phyloP scores from a whole-genome alignment of 2,329 filamentous ascomycete genomes.

The Penicillium expansum region DNA sequence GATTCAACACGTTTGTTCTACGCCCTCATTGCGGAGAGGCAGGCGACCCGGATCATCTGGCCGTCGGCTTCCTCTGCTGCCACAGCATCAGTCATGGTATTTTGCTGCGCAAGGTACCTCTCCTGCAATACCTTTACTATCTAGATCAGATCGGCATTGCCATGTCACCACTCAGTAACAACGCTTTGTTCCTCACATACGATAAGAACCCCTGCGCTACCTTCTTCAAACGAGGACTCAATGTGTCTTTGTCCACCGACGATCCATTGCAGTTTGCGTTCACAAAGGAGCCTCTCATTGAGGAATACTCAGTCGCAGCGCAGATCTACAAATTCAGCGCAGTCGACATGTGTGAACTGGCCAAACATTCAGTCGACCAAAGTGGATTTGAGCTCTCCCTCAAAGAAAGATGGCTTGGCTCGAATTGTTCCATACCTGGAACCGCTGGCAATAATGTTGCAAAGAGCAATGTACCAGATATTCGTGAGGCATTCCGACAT shows the following conservation, averaged over 20 bases:
- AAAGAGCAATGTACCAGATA: constrained; percentile 94
- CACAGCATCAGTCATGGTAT: constrained; percentile 97
- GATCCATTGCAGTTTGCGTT: constrained; percentile 97
- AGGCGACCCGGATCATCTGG: constrained; percentile 93
- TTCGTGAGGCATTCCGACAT: constrained; percentile 83
- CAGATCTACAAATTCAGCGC: constrained; percentile 98
- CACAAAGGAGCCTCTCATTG: constrained; percentile 95
- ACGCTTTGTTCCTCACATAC: constrained; percentile 92
- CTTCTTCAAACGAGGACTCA: constrained; percentile 92
- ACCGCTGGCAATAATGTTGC: constrained; percentile 85
- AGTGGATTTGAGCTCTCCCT: constrained; percentile 87
- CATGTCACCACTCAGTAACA: constrained; percentile 99
- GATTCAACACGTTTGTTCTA: constrained; percentile 93
- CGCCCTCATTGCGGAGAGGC: constrained; percentile 95
- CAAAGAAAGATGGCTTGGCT: constrained; percentile 89
- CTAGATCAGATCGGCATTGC: constrained; percentile 97
- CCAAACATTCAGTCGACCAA: constrained; percentile 92
- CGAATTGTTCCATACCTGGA: constrained; percentile 72
- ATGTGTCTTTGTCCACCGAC: constrained; percentile 94
- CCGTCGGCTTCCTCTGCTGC: constrained; percentile 84
- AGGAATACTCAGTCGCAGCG: constrained; percentile 95
- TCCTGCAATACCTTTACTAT: constrained; percentile 96
- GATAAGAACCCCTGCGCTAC: constrained; percentile 94
- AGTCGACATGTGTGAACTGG: constrained; percentile 97
- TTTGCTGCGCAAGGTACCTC: constrained; percentile 84